Conservation (phyloP, 2,329 filamentous ascomycete genomes). For the Microthyrium microscopicum region DNA sequence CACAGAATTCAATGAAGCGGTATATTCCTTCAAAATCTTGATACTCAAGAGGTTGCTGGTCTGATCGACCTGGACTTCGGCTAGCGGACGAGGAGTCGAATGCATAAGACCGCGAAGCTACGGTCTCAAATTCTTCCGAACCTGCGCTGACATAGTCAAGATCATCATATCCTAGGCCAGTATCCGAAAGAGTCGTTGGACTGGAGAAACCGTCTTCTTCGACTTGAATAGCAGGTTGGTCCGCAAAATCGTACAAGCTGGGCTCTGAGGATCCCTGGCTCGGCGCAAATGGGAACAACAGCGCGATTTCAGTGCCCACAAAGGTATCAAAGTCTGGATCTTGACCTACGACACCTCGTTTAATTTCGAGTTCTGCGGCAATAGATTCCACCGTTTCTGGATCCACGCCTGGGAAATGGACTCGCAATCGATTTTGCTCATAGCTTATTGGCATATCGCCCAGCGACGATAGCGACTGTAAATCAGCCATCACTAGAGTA, state of each 20-base stretch:
- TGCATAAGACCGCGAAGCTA: conserved; percentile 22
- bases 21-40: conserved; percentile 50
- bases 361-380: conserved; percentile 74
- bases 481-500: conserved; percentile 59
- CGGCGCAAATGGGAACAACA: conserved; percentile 77
- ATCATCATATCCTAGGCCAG: conserved; percentile 24
- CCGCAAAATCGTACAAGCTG: conserved; percentile 23
- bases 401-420: conserved; percentile 86
- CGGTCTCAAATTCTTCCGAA: conserved; percentile 42
- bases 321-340: conserved; percentile 58
- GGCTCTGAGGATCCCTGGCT: conserved; percentile 32
- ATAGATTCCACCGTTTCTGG: conserved; percentile 63
- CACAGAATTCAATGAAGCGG: conserved; percentile 47
- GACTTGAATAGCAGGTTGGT: conserved; percentile 11
- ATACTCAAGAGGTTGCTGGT: conserved; percentile 33
- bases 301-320: conserved; percentile 53
- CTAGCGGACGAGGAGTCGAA: too few relatives aligned
- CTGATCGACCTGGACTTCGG: conserved; percentile 10
- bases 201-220: neutral
- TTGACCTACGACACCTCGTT: conserved; percentile 61
- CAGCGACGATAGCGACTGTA: conserved; percentile 57
- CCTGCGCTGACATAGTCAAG: conserved; percentile 36
- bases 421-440: conserved; percentile 46
- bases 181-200: conserved; percentile 18
- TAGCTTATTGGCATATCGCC: conserved; percentile 74